Base-by-base conservation (phyloP, 1,139 yeast species). In the Geotrichum candidum region DNA sequence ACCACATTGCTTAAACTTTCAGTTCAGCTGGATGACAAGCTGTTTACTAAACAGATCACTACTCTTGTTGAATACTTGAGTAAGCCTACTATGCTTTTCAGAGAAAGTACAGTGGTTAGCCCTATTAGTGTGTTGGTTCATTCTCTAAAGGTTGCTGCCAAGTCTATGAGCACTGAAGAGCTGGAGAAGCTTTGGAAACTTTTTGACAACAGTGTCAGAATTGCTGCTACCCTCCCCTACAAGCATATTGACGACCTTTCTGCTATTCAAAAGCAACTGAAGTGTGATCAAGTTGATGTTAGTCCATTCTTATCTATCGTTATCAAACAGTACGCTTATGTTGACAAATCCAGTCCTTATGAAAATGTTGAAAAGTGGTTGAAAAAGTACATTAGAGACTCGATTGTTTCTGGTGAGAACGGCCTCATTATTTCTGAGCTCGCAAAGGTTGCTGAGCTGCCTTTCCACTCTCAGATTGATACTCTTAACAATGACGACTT, bases 221-320 rank as follows among this genome's bases (percentile, higher is more conserved):
- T 97, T 66, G 80, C 86, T 64, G 80, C 87, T 60, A 81, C 84
- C 64, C 76, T 90, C 0, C 97, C 97, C 0, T 94, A 87, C 74
- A 90, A 88, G 70, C 92, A 90, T 68, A 81, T 90, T 60, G 98
- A 92, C 70, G 70, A 79, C 63, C 79, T 89, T 1, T 82, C 82
- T 58, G 68, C 72, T 1, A 72, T 73, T 15, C 59, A 64, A 50
- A 59, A 56, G 22, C 41, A 55, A 22, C 58, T 59, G 15, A 58
- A 57, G 18, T 48, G 56, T 15, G 63, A 61, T 10, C 64, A 73
- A 15, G 76, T 74, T 7, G 66, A 72, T 22, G 70, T 86, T 18
- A 88, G 96, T 68, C 87, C 95, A 0, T 84, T 90, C 63, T 71
- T 84, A 1, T 81, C 88, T 53, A 84, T 88, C 0, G 70, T 90